Evolutionary conservation across 1,284 basidiomycete species (phyloP).

Genomic region (Salmacisia buchloeana): DNA sequence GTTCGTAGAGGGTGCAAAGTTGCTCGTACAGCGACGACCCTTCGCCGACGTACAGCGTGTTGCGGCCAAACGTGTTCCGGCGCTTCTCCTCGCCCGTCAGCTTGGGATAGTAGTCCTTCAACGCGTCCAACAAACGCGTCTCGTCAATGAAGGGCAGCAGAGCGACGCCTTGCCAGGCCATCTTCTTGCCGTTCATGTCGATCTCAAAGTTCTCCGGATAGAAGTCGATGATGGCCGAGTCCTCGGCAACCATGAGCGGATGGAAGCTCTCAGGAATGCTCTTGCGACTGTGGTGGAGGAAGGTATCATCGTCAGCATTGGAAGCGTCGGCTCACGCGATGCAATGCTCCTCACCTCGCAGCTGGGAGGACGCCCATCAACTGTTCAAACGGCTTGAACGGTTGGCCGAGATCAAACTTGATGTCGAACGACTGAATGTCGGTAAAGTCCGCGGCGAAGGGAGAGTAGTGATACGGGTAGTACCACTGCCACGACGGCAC

Average conservation of each 20-base stretch:
- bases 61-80: conserved; percentile 79
- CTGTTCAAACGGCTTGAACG: conserved; percentile 96
- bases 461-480: conserved; percentile 97
- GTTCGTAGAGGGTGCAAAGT: conserved; percentile 78
- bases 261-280: conserved; percentile 87
- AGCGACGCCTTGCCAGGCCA: conserved; percentile 98
- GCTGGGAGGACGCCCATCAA: conserved; percentile 97
- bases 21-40: conserved; percentile 78
- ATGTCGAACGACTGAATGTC: conserved; percentile 75
- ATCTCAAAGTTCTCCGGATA: conserved; percentile 88
- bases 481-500: conserved; percentile 96
- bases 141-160: conserved; percentile 93
- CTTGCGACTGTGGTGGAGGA: conserved; percentile 59
- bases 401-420: conserved; percentile 69
- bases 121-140: conserved; percentile 64
- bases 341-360: conserved; percentile 51
- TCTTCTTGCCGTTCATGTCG: conserved; percentile 99
- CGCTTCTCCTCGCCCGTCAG: conserved; percentile 75
- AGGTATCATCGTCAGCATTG: neutral
- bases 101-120: conserved; percentile 67
- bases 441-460: conserved; percentile 91
- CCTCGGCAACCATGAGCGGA: conserved; percentile 74
- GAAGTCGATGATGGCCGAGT: conserved; percentile 93
- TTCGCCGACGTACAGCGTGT: conserved; percentile 77
- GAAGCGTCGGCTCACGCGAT: no score